Conservation (phyloP, 2,329 filamentous ascomycete species). For the Monilinia fructicola region DNA sequence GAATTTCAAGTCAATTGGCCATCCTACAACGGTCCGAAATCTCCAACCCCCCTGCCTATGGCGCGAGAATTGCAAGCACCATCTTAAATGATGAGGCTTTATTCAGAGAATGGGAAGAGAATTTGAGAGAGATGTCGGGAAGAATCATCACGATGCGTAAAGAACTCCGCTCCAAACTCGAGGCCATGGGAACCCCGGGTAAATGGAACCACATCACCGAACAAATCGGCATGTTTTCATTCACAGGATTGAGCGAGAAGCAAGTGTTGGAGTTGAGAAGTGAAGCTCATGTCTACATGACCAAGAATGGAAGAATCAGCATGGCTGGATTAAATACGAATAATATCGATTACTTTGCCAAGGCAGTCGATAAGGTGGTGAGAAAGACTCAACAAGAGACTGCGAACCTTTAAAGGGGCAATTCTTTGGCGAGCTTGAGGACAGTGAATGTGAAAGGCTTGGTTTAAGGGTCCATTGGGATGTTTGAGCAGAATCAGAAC, state of each 20-base stretch:
- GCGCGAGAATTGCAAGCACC: slow-evolving; percentile 80
- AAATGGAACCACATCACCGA: slow-evolving; percentile 97
- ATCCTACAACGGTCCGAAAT: slow-evolving; percentile 97
- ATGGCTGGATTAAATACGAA: slow-evolving; percentile 96
- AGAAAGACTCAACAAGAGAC: slow-evolving; percentile 32
- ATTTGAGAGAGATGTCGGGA: slow-evolving; percentile 90
- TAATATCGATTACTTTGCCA: slow-evolving; percentile 91
- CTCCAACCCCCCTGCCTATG: slow-evolving; percentile 93
- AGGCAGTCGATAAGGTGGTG: slow-evolving; percentile 84
- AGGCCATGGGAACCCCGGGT: slow-evolving; percentile 81
- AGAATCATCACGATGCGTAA: slow-evolving; percentile 91
- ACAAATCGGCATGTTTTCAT: slow-evolving; percentile 99
- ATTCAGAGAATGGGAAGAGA: slow-evolving; percentile 85
- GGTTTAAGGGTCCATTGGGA: too few relatives aligned
- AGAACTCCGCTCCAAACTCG: slow-evolving; percentile 73
- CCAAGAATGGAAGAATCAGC: slow-evolving; percentile 96
- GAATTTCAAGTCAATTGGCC: slow-evolving; percentile 84
- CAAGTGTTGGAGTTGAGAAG: slow-evolving; percentile 71
- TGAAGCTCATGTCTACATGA: slow-evolving; percentile 82
- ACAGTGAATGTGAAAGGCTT: too few relatives aligned
- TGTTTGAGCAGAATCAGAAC: too few relatives aligned
- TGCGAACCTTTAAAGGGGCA: slow-evolving; percentile 9
- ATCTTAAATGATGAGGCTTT: slow-evolving; percentile 80
- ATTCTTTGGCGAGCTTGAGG: too few relatives aligned
- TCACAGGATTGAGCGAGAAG: slow-evolving; percentile 73